These are phyloP conservation scores for Benincasa hispida DNA, from an alignment of 306 rosid species.

Conservation along the genomic window DNA sequence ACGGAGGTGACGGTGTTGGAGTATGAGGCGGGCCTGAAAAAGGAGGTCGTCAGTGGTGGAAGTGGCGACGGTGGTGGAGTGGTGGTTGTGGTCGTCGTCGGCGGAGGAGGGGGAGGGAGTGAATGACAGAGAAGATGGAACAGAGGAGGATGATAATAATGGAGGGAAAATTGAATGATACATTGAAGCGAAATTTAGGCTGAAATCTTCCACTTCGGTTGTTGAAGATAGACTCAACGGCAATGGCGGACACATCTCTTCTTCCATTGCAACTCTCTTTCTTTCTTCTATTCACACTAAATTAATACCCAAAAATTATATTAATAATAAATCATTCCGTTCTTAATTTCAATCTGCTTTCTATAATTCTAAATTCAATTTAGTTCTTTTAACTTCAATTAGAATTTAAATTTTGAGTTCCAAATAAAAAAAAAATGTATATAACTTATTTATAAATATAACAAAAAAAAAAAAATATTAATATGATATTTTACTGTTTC, in stretches of 20 bases:
- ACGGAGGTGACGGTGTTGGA: conserved; percentile 22
- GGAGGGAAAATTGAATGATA: conserved; percentile 29
- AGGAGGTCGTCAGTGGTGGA: conserved; percentile 22
- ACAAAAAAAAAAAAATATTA: no score
- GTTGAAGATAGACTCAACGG: neutral
- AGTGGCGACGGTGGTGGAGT: neutral
- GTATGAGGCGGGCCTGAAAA: conserved; percentile 28
- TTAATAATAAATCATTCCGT: no score
- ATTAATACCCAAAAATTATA: no score
- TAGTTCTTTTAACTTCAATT: no score
- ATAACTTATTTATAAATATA: no score
- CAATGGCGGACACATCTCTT: conserved; percentile 14
- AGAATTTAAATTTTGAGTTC: no score
- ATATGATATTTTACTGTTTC: no score
- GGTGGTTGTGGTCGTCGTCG: neutral
- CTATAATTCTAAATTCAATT: no score
- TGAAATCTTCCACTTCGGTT: conserved; percentile 11
- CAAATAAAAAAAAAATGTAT: no score
- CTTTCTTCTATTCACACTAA: no score
- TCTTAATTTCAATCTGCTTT: neutral
- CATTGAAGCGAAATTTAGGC: conserved; percentile 20
- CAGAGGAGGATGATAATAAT: conserved; percentile 4
- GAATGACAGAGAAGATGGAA: conserved; percentile 23
- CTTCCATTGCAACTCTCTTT: conserved; percentile 16
- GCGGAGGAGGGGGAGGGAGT: conserved; percentile 36